Evolutionary conservation across 257 asterid genomes (phyloP).

Genomic region (Salvia splendens): DNA sequence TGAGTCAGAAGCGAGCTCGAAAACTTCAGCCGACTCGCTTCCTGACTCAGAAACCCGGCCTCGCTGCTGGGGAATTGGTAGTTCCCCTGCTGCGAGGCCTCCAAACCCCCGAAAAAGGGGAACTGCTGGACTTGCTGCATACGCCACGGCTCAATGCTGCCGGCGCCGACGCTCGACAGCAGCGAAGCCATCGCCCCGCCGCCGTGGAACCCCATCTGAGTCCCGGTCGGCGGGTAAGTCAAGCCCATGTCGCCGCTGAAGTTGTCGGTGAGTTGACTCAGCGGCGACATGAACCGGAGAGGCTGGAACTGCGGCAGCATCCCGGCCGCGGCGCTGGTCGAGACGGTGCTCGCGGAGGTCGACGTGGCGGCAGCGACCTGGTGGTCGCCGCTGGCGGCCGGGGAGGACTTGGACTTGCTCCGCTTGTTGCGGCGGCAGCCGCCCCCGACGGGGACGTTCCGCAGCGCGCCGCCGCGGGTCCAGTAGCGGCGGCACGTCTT

Average conservation of each 20-base stretch:
- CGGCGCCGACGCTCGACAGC: conserved; percentile 37
- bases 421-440: conserved; percentile 78
- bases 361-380: conserved; percentile 40
- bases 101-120: conserved; percentile 60
- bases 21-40: conserved; percentile 46
- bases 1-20: conserved; percentile 53
- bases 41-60: conserved; percentile 42
- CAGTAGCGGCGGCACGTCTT: conserved; percentile 87
- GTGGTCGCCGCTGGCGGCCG: conserved; percentile 46
- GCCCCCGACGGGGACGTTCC: conserved; percentile 88
- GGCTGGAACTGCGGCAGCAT: conserved; percentile 53
- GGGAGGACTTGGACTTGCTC: conserved; percentile 62
- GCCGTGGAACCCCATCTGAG: conserved; percentile 47
- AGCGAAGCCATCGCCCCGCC: conserved; percentile 41
- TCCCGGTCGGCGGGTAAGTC: conserved; percentile 40
- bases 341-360: conserved; percentile 39
- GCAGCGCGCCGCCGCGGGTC: conserved; percentile 85
- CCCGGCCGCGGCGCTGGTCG: not conserved
- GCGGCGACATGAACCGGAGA: conserved; percentile 61
- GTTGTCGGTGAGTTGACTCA: conserved; percentile 54
- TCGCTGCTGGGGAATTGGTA: conserved; percentile 50
- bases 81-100: conserved; percentile 31
- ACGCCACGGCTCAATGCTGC: conserved; percentile 61
- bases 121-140: conserved; percentile 47
- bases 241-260: conserved; percentile 43